Evolutionary conservation across 495 filamentous ascomycete species (phyloP), one percentile per base, ranked within the genome.

Genomic region (Xylaria cubensis): DNA sequence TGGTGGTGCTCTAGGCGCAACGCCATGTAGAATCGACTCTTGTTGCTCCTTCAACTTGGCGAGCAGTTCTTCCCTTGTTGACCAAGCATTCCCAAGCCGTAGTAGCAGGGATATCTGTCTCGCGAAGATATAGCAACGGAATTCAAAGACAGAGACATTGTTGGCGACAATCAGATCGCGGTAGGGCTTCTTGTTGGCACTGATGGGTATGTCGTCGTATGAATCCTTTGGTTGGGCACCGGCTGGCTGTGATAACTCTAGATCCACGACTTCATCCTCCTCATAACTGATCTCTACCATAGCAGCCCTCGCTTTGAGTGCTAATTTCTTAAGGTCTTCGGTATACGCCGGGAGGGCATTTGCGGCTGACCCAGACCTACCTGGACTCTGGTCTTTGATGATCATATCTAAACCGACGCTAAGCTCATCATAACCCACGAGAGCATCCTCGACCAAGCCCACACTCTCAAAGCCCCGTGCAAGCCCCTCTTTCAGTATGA

Each of bases 131-230:
- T 99, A 99, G 73, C 91, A 94, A 71, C 92, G 88, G 80, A 99
- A 98, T 79, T 99, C 96, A 75, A 98, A 98, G 15, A 97, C 85
- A n/a, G 96, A 98, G 39, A 98, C 97, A 73, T 97, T 92, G 81
- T 94, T 98, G n/a, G 93, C 91, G 53, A 98, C 83, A 61, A 99
- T 98, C 73, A 97, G 88, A 68, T 97, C 94, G 51, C 97, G 90
- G 78, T 98, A 98, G 2, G 92, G 84, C 78, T 97, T 97, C 79
- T 89, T 93, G 51, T 82, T 85, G 3, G 92, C 87, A 75, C 89
- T 90, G 53, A 97, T 86, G 32, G 94, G 92, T 69, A 88, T 90
- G 58, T 86, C 85, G 59, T 87, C 80, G 59, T 82, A 81, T 59
- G 51, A 61, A 36, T 73, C 75, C 17, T 78, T 78, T 17, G 74